Percentiles rank a stretch among this genome's conserved stretches.
Evolutionary conservation across 2,329 filamentous ascomycete genomes (phyloP).

Genomic region (Elsinoe arachidis): DNA sequence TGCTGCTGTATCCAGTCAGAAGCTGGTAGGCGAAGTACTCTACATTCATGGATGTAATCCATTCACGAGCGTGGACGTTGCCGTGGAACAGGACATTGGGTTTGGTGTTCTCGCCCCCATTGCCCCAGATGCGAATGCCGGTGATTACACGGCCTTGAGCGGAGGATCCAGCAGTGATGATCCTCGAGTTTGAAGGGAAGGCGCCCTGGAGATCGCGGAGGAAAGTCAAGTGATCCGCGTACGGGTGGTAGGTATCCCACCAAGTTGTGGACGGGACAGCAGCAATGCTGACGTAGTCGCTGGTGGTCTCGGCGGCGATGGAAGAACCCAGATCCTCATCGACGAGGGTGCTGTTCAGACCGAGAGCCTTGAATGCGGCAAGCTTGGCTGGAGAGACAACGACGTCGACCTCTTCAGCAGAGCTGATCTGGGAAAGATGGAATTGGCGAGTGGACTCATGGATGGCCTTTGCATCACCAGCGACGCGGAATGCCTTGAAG

Average conservation of each 20-base stretch:
- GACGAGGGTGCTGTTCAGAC: conserved; percentile 17
- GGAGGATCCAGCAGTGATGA: conserved; percentile 19
- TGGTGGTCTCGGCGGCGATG: conserved; percentile 16
- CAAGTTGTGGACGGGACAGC: conserved; percentile 18
- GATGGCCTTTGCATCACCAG: conserved; percentile 5
- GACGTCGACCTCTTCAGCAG: conserved; percentile 16
- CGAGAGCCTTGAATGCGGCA: conserved; percentile 17
- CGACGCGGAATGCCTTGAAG: conserved; percentile 9
- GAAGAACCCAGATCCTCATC: conserved; percentile 19
- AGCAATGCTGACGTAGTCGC: conserved; percentile 13
- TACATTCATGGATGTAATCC: conserved; percentile 22
- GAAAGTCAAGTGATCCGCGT: conserved; percentile 21
- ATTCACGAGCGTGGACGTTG: conserved; percentile 20
- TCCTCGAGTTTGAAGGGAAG: conserved; percentile 20
- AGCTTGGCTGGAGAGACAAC: conserved; percentile 15
- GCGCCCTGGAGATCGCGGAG: conserved; percentile 19
- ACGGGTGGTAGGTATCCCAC: conserved; percentile 21
- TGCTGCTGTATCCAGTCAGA: conserved; percentile 19
- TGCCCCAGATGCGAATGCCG: conserved; percentile 21
- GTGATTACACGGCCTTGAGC: conserved; percentile 20
- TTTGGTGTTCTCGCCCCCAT: conserved; percentile 17
- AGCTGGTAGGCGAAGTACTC: conserved; percentile 22
- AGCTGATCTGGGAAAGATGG: conserved; percentile 4
- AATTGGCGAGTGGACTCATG: conserved; percentile 4
- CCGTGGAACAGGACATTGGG: conserved; percentile 21